Base-by-base conservation (phyloP, 2,329 filamentous ascomycete species). In the Verticillium tricorpus region DNA sequence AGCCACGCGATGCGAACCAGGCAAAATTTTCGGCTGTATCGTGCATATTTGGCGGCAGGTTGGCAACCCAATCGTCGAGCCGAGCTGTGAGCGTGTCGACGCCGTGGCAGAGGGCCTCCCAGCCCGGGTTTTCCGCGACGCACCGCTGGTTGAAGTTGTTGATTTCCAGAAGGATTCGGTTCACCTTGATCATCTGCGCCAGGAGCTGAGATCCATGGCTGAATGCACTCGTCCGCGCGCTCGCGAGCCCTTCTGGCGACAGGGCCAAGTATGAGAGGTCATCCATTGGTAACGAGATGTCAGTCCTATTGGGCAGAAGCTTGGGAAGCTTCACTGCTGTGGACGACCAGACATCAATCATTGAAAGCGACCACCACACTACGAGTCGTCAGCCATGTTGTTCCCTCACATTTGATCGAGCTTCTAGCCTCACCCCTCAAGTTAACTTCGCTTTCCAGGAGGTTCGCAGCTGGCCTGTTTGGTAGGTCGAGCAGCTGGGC, bases 11-110 rank as follows among this genome's bases (percentile, higher is more conserved):
- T 5, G 73, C 67, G 59, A 75, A 77, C 19, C 67, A 67, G 1
- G 68, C 64, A 15, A 81, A 68, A 59, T 80, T 82, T 28, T 71
- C 71, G 2, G 69, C 69, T 0, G 72, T 78, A 59, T 80, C 74
- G 31, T 68, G 69, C 61, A 80, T 72, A 32, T 71, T 67, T 2
- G 64, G 56, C 1, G 77, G 77, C 2, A 80, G 69, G 11, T 67
- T 66, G 14, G 64, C 62, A 19, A 73, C 67, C 77, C 76, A 78
- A 45, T 63, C 61, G 22, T 78, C 70, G 34, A 79, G 69, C 37
- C 72, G 65, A 5, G 62, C 37, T 5, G 73, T 71, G 9, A 79
- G 67, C 5, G 60, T 32, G 28, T 71, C 67, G 22, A 77, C 69
- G 2, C 70, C 64, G 5, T 65, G 61, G 17, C 67, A 65, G 52